These are phyloP conservation scores for Clohesyomyces aquaticus DNA, from an alignment of 495 filamentous ascomycete genomes.

Conservation along the genomic window DNA sequence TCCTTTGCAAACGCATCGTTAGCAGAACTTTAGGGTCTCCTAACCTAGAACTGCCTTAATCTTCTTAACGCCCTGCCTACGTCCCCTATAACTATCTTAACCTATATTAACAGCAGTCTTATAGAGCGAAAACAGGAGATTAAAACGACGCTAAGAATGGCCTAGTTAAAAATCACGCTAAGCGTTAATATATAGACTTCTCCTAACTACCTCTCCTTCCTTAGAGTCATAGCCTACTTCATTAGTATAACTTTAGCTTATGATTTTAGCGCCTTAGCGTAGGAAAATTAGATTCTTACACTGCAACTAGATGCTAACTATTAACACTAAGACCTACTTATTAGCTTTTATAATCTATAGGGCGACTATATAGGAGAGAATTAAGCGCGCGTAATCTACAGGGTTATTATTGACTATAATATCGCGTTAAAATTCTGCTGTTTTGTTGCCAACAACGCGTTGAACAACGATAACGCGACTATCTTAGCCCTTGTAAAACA, in stretches of 20 bases:
- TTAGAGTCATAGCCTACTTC: constrained; percentile 3
- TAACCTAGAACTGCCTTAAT: background rate
- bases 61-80: background rate
- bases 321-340: background rate
- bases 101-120: background rate
- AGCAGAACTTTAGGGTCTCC: background rate
- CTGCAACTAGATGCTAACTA: background rate
- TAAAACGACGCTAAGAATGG: background rate
- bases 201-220: constrained; percentile 1
- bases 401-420: background rate
- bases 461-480: background rate
- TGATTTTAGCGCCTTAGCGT: background rate
- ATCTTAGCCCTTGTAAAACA: background rate
- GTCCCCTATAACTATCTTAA: background rate
- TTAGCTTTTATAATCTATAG: constrained; percentile 4
- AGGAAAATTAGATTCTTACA: background rate
- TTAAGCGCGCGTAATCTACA: background rate
- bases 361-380: background rate
- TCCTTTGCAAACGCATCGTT: background rate
- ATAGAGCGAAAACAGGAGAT: background rate
- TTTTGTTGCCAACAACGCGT: constrained; percentile 2
- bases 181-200: constrained; percentile 1
- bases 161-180: background rate
- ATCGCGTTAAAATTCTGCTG: constrained; percentile 4
- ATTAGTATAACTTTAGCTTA: no score